Base-by-base conservation (phyloP, 2,329 filamentous ascomycete species). In the Colletotrichum sidae region DNA sequence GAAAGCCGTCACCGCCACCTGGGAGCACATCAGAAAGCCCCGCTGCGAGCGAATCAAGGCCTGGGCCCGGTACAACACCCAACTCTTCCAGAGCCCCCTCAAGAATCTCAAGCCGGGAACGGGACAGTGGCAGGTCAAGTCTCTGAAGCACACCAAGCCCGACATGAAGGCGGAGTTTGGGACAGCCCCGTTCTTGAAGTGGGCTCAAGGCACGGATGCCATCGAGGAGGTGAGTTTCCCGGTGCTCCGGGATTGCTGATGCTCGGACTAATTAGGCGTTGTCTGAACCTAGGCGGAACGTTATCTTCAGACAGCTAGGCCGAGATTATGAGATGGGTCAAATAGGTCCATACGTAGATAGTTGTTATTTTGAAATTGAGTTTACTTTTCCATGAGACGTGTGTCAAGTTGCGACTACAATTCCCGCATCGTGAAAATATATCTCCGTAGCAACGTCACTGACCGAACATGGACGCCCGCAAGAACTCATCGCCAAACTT, bases 31-130 rank as follows among this genome's bases (percentile, higher is more conserved):
- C 50, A 57, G 70, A 33, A 70, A 70, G 55, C 49, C 68, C 11
- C 57, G 70, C n/a, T 69, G 61, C 11, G 70, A 71, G 2, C 58
- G 69, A 0, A 65, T 70, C 46, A 70, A 70, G 47, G 66, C 56
- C 2, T 71, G 65, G 55, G 59, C 69, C 9, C 42, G 46, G 3
- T 51, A 60, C 57, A 71, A 70, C 35, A 70, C 67, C 15, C n/a
- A 55, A 0, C 1, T 55, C 2, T 46, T 55, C 34, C 45, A 33
- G 0, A 55, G 53, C 42, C 53, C 41, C 12, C 46, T 42, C 9
- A 55, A 55, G 42, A 42, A 15, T 9, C 17, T 47, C 0, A 46
- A 25, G 1, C 42, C 53, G 0, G 33, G 53, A 0, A 46, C 53
- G 8, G 42, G 42, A 1, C 33, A 46, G 0, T 47, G 53, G 42